A percentile compares a stretch with the other conserved stretches of the same genome.
Conservation (phyloP, 2,329 filamentous ascomycete species). For the Neofusicoccum ribis region DNA sequence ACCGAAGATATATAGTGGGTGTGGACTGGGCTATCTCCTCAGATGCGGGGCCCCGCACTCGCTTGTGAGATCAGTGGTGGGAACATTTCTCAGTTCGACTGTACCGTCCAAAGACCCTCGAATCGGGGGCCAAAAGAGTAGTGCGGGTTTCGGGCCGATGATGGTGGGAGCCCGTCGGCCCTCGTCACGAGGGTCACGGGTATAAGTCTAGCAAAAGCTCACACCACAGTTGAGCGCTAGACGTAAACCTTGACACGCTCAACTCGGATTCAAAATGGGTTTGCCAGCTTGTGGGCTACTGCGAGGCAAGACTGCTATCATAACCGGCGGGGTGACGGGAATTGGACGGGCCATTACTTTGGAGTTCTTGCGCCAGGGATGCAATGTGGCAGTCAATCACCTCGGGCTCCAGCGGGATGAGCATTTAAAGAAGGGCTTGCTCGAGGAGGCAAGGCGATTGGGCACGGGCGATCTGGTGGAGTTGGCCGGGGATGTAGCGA, state of each 20-base stretch:
- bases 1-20: too few relatives aligned
- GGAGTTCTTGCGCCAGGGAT: neutral
- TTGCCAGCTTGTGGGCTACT: slow-evolving; percentile 31
- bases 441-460: neutral
- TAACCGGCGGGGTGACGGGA: neutral
- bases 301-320: neutral
- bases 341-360: neutral
- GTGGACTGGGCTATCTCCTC: neutral
- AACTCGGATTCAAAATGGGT: neutral
- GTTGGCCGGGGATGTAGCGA: neutral
- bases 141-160: neutral
- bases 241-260: neutral
- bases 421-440: neutral
- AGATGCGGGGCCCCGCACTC: neutral
- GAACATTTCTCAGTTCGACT: neutral
- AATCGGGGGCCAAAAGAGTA: neutral
- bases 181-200: neutral
- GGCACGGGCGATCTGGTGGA: neutral
- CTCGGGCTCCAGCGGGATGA: neutral
- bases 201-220: neutral
- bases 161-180: neutral
- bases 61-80: neutral
- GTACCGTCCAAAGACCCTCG: neutral
- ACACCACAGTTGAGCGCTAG: neutral
- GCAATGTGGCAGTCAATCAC: neutral